Percentiles rank a stretch among this genome's conserved stretches.
Conservation (phyloP, 768 basidiomycete species). For the Xerocomellus dryophilus region DNA sequence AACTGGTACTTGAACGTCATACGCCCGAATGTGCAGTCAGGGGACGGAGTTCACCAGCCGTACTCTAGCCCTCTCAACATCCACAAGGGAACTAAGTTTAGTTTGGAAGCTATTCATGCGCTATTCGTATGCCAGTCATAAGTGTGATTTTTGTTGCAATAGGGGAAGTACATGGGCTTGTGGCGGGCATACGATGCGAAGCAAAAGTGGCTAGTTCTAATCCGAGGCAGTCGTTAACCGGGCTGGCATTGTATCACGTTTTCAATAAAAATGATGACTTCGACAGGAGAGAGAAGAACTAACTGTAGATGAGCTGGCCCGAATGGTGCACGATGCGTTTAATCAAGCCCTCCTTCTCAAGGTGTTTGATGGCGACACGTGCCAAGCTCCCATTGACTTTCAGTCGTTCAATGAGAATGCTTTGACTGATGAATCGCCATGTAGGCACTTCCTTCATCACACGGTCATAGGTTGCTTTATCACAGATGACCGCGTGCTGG, state of each 20-base stretch:
- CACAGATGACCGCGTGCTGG: constrained; percentile 90
- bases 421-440: constrained; percentile 98
- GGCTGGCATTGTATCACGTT: constrained; percentile 28
- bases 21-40: background rate
- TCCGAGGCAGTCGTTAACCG: constrained; percentile 44
- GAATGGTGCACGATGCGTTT: constrained; percentile 97
- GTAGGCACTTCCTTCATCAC: constrained; percentile 98
- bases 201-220: constrained; percentile 27
- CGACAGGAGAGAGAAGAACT: constrained; percentile 33
- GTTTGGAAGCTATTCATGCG: background rate
- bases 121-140: constrained; percentile 19
- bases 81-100: background rate
- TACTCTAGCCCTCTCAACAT: background rate
- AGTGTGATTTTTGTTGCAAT: constrained; percentile 31
- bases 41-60: background rate
- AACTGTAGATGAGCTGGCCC: constrained; percentile 93
- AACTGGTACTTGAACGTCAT: background rate
- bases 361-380: constrained; percentile 82
- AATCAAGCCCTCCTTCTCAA: constrained; percentile 92
- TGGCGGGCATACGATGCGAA: constrained; percentile 23
- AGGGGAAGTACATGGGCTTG: constrained; percentile 37
- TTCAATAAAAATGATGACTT: background rate
- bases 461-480: constrained; percentile 90
- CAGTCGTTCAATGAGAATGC: constrained; percentile 96
- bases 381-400: constrained; percentile 96